A percentile compares a stretch with the other conserved stretches of the same genome.
Evolutionary conservation across 257 asterid species (phyloP).

Genomic region (Pogostemon cablin): DNA sequence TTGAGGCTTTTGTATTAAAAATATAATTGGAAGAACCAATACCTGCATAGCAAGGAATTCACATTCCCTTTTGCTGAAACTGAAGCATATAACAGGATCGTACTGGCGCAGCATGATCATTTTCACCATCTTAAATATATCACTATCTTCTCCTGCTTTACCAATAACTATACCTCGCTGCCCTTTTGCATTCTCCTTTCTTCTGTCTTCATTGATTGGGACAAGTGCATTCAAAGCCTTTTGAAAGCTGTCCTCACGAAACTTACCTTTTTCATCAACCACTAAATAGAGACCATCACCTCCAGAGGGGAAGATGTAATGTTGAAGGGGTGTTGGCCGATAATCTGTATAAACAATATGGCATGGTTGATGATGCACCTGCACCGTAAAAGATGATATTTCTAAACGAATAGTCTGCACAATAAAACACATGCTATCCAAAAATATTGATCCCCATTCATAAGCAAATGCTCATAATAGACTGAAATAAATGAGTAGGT

Average conservation of each 20-base stretch:
- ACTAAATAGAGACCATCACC: conserved; percentile 92
- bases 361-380: conserved; percentile 98
- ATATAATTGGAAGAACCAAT: conserved; percentile 15
- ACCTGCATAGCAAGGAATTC: conserved; percentile 99
- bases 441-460: neutral
- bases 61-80: conserved; percentile 99
- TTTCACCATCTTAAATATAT: conserved; percentile 96
- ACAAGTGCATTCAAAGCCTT: conserved; percentile 84
- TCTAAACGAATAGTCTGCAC: conserved; percentile 1
- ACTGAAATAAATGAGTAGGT: neutral
- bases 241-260: conserved; percentile 97
- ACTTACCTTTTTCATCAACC: conserved; percentile 93
- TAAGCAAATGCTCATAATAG: neutral
- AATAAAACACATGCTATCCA: conserved; percentile 1
- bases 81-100: conserved; percentile 98
- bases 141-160: conserved; percentile 87
- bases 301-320: conserved; percentile 90
- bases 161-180: conserved; percentile 74
- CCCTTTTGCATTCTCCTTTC: conserved; percentile 74
- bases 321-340: conserved; percentile 99
- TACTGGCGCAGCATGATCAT: conserved; percentile 92
- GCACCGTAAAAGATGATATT: conserved; percentile 41
- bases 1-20: neutral
- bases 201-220: conserved; percentile 63
- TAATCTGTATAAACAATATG: conserved; percentile 97